A percentile compares a stretch with the other conserved stretches of the same genome.
These are phyloP conservation scores for Kalaharituber pfeilii DNA, from an alignment of 2,329 filamentous ascomycete species.

Conservation along the genomic window DNA sequence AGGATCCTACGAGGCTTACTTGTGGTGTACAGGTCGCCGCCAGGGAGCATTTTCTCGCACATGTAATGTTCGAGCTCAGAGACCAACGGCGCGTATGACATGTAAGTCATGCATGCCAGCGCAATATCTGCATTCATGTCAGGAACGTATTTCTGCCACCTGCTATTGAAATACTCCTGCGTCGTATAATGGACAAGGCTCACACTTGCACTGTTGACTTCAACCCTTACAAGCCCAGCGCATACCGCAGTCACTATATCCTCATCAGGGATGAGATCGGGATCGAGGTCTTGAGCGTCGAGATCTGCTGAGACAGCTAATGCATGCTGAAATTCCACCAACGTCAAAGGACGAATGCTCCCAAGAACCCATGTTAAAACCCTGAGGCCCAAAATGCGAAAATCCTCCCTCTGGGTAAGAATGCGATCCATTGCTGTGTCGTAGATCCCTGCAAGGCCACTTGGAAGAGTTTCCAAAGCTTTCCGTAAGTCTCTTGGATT, in stretches of 20 bases:
- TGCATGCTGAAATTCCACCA: background rate
- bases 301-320: background rate
- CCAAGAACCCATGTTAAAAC: background rate
- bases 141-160: too few relatives aligned
- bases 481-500: background rate
- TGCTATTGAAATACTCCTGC: background rate
- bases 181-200: background rate
- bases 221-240: background rate
- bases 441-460: background rate
- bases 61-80: too few relatives aligned
- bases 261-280: background rate
- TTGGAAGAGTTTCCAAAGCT: background rate
- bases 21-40: too few relatives aligned
- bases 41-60: too few relatives aligned
- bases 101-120: too few relatives aligned
- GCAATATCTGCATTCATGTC: too few relatives aligned
- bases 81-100: too few relatives aligned
- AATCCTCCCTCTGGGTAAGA: background rate
- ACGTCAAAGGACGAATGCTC: background rate
- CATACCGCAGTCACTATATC: background rate
- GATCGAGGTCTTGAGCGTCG: background rate
- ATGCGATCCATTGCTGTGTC: background rate
- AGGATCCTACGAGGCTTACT: too few relatives aligned
- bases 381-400: background rate
- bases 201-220: conserved; percentile 1